Percentiles rank a stretch among this genome's conserved stretches.
These are phyloP conservation scores for Phialophora verrucosa DNA, from an alignment of 2,329 filamentous ascomycete species.

Conservation along the genomic window DNA sequence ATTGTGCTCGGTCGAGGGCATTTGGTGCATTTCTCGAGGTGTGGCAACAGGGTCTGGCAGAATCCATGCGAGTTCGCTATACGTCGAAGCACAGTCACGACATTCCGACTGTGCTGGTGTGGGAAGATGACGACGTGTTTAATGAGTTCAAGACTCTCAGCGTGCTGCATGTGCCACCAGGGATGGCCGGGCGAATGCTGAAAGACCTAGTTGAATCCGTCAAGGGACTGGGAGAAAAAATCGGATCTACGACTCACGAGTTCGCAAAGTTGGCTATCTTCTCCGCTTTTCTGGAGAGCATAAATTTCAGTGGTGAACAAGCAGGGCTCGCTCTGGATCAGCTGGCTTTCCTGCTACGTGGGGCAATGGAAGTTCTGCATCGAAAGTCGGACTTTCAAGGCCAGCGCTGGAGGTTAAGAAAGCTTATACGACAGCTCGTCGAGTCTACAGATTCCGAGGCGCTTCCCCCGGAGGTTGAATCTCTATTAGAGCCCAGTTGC, in stretches of 20 bases:
- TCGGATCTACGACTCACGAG: conserved; percentile 28
- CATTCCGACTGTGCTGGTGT: conserved; percentile 44
- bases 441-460: not conserved
- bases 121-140: conserved; percentile 54
- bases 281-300: conserved; percentile 24
- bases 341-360: conserved; percentile 11
- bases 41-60: conserved; percentile 50
- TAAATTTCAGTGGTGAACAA: not conserved
- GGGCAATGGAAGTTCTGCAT: conserved; percentile 22
- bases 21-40: conserved; percentile 47
- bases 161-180: conserved; percentile 25
- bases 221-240: conserved; percentile 20
- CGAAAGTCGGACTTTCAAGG: conserved; percentile 35
- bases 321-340: conserved; percentile 8
- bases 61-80: conserved; percentile 43
- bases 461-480: conserved; percentile 1
- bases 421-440: conserved; percentile 23
- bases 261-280: conserved; percentile 34
- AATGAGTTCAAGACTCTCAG: conserved; percentile 42
- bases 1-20: conserved; percentile 50
- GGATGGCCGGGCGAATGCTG: conserved; percentile 27
- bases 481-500: conserved; percentile 6
- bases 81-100: conserved; percentile 38
- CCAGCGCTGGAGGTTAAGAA: conserved; percentile 38
- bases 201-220: conserved; percentile 27